Evolutionary conservation across 2,329 filamentous ascomycete genomes (phyloP).

Genomic region (Aspergillus sp.): DNA sequence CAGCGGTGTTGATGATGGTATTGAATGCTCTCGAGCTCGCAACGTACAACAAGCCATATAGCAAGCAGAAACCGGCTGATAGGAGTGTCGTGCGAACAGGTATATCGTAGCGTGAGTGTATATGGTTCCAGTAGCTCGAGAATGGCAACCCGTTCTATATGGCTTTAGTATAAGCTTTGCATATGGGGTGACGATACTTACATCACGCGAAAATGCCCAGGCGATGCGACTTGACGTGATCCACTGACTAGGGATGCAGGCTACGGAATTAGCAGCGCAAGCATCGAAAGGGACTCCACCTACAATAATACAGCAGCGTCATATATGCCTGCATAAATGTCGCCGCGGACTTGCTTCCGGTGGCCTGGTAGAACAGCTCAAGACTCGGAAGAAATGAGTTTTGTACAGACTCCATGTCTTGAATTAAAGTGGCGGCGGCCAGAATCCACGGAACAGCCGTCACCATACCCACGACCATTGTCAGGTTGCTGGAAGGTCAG

Average conservation of each 20-base stretch:
- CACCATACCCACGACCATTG: conserved; percentile 20
- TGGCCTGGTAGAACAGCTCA: conserved; percentile 17
- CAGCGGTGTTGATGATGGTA: conserved; percentile 26
- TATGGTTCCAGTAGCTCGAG: conserved; percentile 18
- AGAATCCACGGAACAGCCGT: conserved; percentile 23
- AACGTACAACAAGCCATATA: conserved; percentile 30
- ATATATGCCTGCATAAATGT: conserved; percentile 10
- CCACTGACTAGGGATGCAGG: conserved; percentile 23
- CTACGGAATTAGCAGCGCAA: conserved; percentile 3
- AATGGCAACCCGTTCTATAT: conserved; percentile 18
- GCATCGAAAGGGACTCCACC: background rate
- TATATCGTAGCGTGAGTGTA: conserved; percentile 13
- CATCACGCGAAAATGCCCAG: conserved; percentile 30
- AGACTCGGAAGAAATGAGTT: conserved; percentile 9
- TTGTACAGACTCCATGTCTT: conserved; percentile 21
- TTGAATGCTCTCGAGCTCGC: conserved; percentile 27
- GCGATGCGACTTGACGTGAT: conserved; percentile 25
- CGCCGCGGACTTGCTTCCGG: conserved; percentile 15
- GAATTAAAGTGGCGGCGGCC: conserved; percentile 18
- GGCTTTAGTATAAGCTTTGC: conserved; percentile 10
- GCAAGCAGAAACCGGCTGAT: conserved; percentile 16
- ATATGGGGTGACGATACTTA: conserved; percentile 23
- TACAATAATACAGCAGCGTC: conserved; percentile 11
- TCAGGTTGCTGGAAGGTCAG: conserved; percentile 15
- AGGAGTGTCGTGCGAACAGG: conserved; percentile 24